phyloP scores from a whole-genome alignment of 805 yeast species.

The Metschnikowia arizonensis region DNA sequence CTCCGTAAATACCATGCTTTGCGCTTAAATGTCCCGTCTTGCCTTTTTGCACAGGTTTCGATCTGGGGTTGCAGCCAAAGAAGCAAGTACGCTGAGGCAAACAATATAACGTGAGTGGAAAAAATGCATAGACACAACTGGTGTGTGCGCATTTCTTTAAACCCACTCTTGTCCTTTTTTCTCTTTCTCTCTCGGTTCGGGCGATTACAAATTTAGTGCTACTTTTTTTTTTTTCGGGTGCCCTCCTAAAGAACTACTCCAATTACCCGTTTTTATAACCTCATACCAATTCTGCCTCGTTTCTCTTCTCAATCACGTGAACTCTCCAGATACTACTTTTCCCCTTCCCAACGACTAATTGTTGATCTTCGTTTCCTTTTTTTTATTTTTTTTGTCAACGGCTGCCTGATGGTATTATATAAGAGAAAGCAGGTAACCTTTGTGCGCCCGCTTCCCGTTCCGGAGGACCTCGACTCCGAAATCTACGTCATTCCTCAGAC shows the following conservation, averaged over 20 bases:
- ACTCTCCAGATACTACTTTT: background rate
- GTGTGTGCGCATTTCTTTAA: conserved; percentile 6
- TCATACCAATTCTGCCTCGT: background rate
- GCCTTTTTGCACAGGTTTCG: background rate
- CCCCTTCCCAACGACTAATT: background rate
- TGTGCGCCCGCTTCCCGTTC: conserved; percentile 54
- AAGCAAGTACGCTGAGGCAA: conserved; percentile 6
- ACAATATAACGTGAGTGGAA: conserved; percentile 3
- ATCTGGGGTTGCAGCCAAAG: conserved; percentile 13
- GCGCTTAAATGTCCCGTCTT: no score
- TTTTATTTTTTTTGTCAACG: background rate
- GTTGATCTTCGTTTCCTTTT: no score
- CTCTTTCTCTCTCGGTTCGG: conserved; percentile 2
- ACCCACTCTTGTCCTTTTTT: background rate
- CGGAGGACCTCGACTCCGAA: conserved; percentile 50
- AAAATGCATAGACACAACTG: conserved; percentile 7
- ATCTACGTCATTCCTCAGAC: conserved; percentile 85
- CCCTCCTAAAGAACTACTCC: background rate
- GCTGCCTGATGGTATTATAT: conserved; percentile 62
- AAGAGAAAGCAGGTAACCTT: conserved; percentile 67
- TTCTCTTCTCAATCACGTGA: background rate
- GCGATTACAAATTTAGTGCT: background rate
- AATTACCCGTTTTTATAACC: background rate
- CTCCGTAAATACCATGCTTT: no score
- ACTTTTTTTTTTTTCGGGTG: conserved; percentile 3